Evolutionary conservation across 2,329 filamentous ascomycete species (phyloP).

Genomic region (Leptographium flavum): DNA sequence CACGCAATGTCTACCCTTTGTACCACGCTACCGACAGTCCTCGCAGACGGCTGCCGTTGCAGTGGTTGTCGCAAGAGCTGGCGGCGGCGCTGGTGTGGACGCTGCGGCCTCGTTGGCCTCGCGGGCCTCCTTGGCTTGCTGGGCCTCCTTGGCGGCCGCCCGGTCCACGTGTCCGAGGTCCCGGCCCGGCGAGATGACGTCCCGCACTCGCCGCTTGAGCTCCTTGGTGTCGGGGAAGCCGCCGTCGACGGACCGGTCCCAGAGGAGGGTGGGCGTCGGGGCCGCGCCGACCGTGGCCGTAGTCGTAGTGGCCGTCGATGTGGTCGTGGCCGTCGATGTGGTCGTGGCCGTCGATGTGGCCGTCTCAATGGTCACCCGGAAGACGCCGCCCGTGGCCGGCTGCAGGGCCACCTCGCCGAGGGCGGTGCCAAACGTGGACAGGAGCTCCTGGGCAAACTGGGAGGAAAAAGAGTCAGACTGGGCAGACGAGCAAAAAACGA

Average conservation of each 20-base stretch:
- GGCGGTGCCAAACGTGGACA: slow-evolving; percentile 76
- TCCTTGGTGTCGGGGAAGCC: slow-evolving; percentile 93
- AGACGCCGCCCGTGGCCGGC: slow-evolving; percentile 72
- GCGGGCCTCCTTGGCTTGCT: slow-evolving; percentile 2
- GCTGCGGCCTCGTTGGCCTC: too few species aligned
- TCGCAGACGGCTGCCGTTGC: slow-evolving; percentile 16
- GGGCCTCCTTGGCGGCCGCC: slow-evolving; percentile 8
- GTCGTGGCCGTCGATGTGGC: slow-evolving; percentile 12
- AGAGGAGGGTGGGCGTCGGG: slow-evolving; percentile 35
- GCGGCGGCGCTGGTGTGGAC: neutral
- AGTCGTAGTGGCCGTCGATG: slow-evolving; percentile 15
- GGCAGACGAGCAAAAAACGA: neutral
- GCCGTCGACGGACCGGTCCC: slow-evolving; percentile 77
- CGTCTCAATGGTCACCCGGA: slow-evolving; percentile 40
- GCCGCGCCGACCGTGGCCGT: too few species aligned
- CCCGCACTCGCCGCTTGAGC: slow-evolving; percentile 69
- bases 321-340: slow-evolving; percentile 13
- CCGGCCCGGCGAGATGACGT: slow-evolving; percentile 64
- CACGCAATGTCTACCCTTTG: too few species aligned
- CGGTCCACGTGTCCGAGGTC: slow-evolving; percentile 73
- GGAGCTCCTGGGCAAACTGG: slow-evolving; percentile 85
- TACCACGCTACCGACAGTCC: slow-evolving; percentile 22
- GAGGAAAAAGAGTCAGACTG: neutral
- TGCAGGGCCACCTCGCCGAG: slow-evolving; percentile 81
- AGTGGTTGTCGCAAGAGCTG: neutral